Evolutionary conservation across 1,139 yeast genomes (phyloP).

Genomic region (Candida tropicalis): DNA sequence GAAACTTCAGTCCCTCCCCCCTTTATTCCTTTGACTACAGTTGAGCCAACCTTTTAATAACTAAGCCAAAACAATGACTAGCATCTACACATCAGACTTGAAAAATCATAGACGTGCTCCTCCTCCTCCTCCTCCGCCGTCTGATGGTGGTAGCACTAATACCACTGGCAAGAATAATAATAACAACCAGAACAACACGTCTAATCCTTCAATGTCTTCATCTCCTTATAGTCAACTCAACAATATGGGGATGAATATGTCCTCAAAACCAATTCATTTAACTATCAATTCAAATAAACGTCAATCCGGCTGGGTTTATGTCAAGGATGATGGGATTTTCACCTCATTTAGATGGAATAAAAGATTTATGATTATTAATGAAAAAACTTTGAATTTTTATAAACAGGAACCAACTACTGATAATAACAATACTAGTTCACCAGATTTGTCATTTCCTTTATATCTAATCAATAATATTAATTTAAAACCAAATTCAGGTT

Average conservation of each 20-base stretch:
- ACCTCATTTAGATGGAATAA: conserved; percentile 92
- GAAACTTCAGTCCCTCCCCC: too few species aligned
- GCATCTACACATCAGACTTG: conserved; percentile 49
- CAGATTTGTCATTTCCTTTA: conserved; percentile 46
- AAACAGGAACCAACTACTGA: conserved; percentile 60
- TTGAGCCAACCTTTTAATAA: too few species aligned
- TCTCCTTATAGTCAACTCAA: conserved; percentile 3
- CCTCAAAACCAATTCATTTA: conserved; percentile 20
- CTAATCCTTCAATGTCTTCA: conserved; percentile 10
- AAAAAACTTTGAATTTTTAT: conserved; percentile 72
- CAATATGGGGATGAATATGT: conserved; percentile 9
- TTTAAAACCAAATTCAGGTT: conserved; percentile 43
- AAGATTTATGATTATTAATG: conserved; percentile 76
- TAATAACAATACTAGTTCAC: conserved; percentile 21
- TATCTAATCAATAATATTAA: conserved; percentile 42
- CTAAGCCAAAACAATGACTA: conserved; percentile 36
- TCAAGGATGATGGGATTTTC: conserved; percentile 84
- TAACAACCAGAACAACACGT: background rate
- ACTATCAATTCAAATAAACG: conserved; percentile 34
- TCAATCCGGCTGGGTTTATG: conserved; percentile 80
- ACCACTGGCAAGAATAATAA: too few species aligned
- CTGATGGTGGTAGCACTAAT: conserved; percentile 16
- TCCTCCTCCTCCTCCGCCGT: conserved; percentile 49
- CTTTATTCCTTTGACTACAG: too few species aligned
- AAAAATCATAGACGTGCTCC: conserved; percentile 51